phyloP scores from a whole-genome alignment of 345 rosid species.

The Gossypium mustelinum region DNA sequence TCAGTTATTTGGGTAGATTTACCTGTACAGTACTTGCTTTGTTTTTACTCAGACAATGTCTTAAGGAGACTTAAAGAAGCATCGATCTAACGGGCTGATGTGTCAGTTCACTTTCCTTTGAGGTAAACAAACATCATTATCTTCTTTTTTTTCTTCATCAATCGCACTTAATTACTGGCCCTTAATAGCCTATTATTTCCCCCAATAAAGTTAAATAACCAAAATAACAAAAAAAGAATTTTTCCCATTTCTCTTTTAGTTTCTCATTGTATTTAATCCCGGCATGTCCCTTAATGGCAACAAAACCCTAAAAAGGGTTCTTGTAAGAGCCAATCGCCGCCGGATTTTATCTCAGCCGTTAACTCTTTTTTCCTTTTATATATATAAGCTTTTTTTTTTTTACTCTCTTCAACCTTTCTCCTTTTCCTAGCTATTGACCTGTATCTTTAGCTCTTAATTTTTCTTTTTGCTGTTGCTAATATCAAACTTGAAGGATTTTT shows the following conservation, averaged over 20 bases:
- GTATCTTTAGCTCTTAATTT: background rate
- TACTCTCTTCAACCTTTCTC: slow-evolving; percentile 6
- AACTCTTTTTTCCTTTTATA: slow-evolving; percentile 11
- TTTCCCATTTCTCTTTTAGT: background rate
- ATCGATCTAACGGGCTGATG: slow-evolving; percentile 27
- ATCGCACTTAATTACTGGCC: too few species aligned
- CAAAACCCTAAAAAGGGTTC: slow-evolving; percentile 93
- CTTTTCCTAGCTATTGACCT: slow-evolving; percentile 8
- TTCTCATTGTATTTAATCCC: slow-evolving; percentile 26
- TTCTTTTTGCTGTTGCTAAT: background rate
- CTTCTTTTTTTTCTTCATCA: background rate
- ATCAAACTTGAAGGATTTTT: background rate
- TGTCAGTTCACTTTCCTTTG: slow-evolving; percentile 21
- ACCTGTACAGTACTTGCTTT: slow-evolving; percentile 1
- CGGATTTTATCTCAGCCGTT: slow-evolving; percentile 53
- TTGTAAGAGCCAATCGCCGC: slow-evolving; percentile 77
- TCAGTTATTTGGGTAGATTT: background rate
- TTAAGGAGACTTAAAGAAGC: background rate
- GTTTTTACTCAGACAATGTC: background rate
- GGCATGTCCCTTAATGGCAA: slow-evolving; percentile 19
- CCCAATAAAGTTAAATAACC: background rate
- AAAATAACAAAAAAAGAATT: too few species aligned
- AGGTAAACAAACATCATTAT: slow-evolving; percentile 27
- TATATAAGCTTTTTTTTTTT: slow-evolving; percentile 16
- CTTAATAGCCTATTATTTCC: background rate